Evolutionary conservation across 2,329 filamentous ascomycete genomes (phyloP).

Genomic region (Clonostachys rosea): DNA sequence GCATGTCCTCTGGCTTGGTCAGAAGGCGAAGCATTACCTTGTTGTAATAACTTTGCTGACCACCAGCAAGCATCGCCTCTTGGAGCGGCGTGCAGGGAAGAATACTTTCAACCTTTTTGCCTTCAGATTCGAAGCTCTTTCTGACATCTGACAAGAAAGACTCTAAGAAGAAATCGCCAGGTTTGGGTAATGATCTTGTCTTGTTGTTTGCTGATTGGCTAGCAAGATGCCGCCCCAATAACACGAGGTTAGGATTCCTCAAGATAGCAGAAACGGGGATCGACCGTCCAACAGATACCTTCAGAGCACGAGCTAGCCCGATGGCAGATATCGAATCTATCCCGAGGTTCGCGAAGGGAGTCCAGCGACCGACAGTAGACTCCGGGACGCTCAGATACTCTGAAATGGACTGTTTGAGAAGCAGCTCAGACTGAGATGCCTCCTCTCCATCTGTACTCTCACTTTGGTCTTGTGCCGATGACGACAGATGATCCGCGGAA

Average conservation of each 20-base stretch:
- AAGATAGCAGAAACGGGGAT: slow-evolving; percentile 67
- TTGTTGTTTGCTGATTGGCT: neutral
- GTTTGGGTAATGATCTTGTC: neutral
- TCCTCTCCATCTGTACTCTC: slow-evolving; percentile 21
- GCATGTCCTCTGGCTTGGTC: slow-evolving; percentile 43
- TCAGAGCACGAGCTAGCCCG: slow-evolving; percentile 55
- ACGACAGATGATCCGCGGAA: slow-evolving; percentile 34
- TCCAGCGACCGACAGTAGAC: slow-evolving; percentile 52
- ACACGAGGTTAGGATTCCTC: slow-evolving; percentile 61
- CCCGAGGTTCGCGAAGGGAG: slow-evolving; percentile 73
- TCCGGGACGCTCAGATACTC: slow-evolving; percentile 38
- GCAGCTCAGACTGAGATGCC: slow-evolving; percentile 51
- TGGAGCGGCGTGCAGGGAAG: slow-evolving; percentile 84
- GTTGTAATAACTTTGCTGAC: slow-evolving; percentile 63
- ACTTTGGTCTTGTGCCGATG: slow-evolving; percentile 11
- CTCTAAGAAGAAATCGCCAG: slow-evolving; percentile 15
- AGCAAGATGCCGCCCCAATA: slow-evolving; percentile 35
- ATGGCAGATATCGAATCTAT: slow-evolving; percentile 84
- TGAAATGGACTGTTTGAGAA: slow-evolving; percentile 51
- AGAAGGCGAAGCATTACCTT: slow-evolving; percentile 59
- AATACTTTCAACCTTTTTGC: slow-evolving; percentile 43
- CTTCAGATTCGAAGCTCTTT: slow-evolving; percentile 19
- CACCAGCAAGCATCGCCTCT: slow-evolving; percentile 72
- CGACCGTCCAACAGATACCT: slow-evolving; percentile 32
- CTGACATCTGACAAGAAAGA: slow-evolving; percentile 17